Evolutionary conservation across 1,284 basidiomycete genomes (phyloP), one percentile per base, ranked within the genome.

Genomic region (Leccinum angustisporum): DNA sequence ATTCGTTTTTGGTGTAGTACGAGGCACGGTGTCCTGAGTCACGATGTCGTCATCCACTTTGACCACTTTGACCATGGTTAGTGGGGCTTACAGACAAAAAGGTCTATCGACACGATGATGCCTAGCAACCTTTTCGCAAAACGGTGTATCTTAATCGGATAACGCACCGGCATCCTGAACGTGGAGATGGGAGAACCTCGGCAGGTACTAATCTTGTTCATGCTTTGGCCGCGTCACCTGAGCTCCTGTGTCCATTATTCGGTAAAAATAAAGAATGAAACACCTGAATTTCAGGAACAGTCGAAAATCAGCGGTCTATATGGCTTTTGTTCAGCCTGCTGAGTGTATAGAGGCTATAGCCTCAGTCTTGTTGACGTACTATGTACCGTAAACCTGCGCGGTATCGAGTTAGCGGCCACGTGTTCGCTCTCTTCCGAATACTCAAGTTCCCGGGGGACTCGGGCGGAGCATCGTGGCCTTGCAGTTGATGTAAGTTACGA

Each of bases 1-100:
- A 48, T 48, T 58, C 62, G 57, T 38, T 48, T 33, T 40, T 51
- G 46, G 50, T 16, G n/a, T 36, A 25, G 11, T 48, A 51, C 54
- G 34, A 46, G 56, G 51, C 14, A 46, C 18, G 21, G 46, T 48
- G 46, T 48, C 46, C 21, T 10, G 40, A 40, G 40, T 40, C n/a
- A 40, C 36, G 18, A 51, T 33, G 55, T 14, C 36, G 34, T 21
- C 34, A 34, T 40, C 55, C 38, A 53, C 30, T 53, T 33, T 31
- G 52, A 30, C 51, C 27, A 5, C 43, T 46, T 46, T 46, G 43
- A 21, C 46, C 46, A 48, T 33, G 38, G 21, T 43, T 13, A 48
- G 18, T 18, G 46, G 33, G 10, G 36, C 25, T 40, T 50, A 36
- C 16, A 18, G 36, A 9, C 14, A 30, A 11, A 40, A 36, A 13